phyloP scores from a whole-genome alignment of 306 rosid genomes.

The Argentina anserina region DNA sequence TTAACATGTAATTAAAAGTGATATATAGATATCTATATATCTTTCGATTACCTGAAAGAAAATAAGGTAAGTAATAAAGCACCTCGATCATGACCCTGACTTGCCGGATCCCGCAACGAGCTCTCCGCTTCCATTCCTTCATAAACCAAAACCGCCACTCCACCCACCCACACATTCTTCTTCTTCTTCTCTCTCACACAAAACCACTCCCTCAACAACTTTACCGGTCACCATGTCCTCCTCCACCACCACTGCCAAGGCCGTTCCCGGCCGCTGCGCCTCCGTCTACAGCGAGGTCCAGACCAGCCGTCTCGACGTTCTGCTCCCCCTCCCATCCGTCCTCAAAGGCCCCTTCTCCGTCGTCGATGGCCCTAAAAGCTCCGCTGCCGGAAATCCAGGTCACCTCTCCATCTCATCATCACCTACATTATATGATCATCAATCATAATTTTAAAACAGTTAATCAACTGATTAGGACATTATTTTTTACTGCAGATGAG shows the following conservation, averaged over 20 bases:
- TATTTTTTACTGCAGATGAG: too few relatives aligned
- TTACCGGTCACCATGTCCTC: slow-evolving; percentile 19
- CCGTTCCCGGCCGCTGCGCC: slow-evolving; percentile 50
- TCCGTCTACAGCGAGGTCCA: slow-evolving; percentile 76
- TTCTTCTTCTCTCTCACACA: background rate
- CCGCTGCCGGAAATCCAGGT: slow-evolving; percentile 88
- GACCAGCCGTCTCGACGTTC: slow-evolving; percentile 58
- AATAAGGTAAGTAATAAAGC: background rate
- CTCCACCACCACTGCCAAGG: slow-evolving; percentile 30
- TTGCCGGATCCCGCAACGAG: slow-evolving; percentile 5
- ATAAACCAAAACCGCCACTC: background rate
- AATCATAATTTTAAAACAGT: background rate
- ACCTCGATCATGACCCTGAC: background rate
- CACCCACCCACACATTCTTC: background rate
- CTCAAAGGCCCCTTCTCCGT: slow-evolving; percentile 51
- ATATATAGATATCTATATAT: too few relatives aligned
- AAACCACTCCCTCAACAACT: background rate
- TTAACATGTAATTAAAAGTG: too few relatives aligned
- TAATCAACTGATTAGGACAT: too few relatives aligned
- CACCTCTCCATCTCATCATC: background rate
- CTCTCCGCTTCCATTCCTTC: slow-evolving; percentile 3
- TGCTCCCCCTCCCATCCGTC: slow-evolving; percentile 72
- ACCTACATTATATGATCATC: background rate
- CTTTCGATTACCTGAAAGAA: too few relatives aligned
- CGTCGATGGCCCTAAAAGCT: slow-evolving; percentile 73